Evolutionary conservation across 164 flowering plant genomes (phyloP), one percentile per base, ranked within the genome.

Genomic region (Dillenia suffruticosa): DNA sequence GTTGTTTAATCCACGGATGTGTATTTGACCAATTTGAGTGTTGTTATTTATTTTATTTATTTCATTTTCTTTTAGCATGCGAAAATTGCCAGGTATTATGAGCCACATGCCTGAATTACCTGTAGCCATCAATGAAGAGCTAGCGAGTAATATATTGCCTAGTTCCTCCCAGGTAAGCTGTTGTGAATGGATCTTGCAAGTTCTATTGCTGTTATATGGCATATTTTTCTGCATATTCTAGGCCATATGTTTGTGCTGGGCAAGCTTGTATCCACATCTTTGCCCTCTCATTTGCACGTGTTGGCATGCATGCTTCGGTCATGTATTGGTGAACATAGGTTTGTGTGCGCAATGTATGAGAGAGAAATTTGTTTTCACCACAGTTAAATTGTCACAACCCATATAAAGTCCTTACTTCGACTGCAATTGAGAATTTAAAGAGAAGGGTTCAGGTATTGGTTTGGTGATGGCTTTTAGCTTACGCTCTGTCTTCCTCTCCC

Each of bases 21-120:
- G 40, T 32, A 32, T 32, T 32, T 0, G 7, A 32, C 40, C 40
- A 4, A 32, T 32, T 4, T 69, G 24, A 57, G 57, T 63, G 17
- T 56, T 17, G 2, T 68, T 54, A 59, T 57, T 44, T 58, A 51
- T 10, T 56, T 62, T 10, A 17, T 11, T 54, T 16, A 44, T 17
- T 40, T 63, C 1, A 14, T 63, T 59, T 17, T 49, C 50, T 54
- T 56, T 32, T 81, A 85, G 90, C 70, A 81, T 85, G 86, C 80
- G 68, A 49, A 71, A 72, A 13, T 66, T 72, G 77, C 87, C 82
- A 26, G 88, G 84, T 54, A 70, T 81, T 49, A 82, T 84, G 87
- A 79, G 82, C 64, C 83, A 69, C 65, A 82, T 84, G 91, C 91
- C 83, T 46, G 80, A 82, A n/a, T 70, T 86, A 46, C 84, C 82